Evolutionary conservation across 805 yeast genomes (phyloP).

Genomic region (Pichia nakasei): DNA sequence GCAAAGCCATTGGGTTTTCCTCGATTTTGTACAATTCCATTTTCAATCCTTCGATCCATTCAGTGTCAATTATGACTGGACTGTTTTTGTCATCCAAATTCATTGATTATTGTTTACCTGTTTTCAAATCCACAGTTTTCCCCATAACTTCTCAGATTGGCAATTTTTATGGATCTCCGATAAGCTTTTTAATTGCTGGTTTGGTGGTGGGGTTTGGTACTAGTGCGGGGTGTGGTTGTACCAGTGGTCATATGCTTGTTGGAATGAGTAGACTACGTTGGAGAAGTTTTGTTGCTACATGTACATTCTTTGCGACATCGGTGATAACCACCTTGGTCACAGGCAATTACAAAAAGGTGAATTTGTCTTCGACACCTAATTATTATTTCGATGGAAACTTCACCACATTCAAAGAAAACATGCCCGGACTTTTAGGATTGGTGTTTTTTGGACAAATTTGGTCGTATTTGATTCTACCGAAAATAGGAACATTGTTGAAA

Average conservation of each 20-base stretch:
- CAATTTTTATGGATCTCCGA: not conserved
- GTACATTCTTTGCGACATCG: constrained; percentile 29
- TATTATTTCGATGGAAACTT: constrained; percentile 16
- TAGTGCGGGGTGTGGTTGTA: constrained; percentile 40
- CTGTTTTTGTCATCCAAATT: constrained; percentile 24
- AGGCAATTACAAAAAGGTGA: constrained; percentile 1
- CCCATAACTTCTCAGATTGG: constrained; percentile 3
- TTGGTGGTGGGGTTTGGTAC: constrained; percentile 41
- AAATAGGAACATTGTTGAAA: constrained; percentile 7
- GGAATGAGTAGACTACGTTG: constrained; percentile 39
- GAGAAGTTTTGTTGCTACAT: constrained; percentile 39
- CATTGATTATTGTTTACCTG: constrained; percentile 19
- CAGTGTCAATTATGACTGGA: constrained; percentile 30
- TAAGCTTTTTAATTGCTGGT: constrained; percentile 26
- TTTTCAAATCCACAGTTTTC: constrained; percentile 19
- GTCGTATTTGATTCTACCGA: constrained; percentile 25
- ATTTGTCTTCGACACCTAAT: constrained; percentile 9
- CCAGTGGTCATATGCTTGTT: constrained; percentile 46
- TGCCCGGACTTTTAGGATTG: constrained; percentile 8
- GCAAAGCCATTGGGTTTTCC: constrained; percentile 40
- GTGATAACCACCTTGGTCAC: constrained; percentile 16
- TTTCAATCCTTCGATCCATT: constrained; percentile 18
- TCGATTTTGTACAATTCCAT: constrained; percentile 30
- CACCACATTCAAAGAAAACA: constrained; percentile 12
- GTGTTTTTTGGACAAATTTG: constrained; percentile 7